Percentiles rank a stretch among this genome's conserved stretches.
These are phyloP conservation scores for Linnemannia elongata DNA, from an alignment of 192 early-diverging fungal species.

Conservation along the genomic window DNA sequence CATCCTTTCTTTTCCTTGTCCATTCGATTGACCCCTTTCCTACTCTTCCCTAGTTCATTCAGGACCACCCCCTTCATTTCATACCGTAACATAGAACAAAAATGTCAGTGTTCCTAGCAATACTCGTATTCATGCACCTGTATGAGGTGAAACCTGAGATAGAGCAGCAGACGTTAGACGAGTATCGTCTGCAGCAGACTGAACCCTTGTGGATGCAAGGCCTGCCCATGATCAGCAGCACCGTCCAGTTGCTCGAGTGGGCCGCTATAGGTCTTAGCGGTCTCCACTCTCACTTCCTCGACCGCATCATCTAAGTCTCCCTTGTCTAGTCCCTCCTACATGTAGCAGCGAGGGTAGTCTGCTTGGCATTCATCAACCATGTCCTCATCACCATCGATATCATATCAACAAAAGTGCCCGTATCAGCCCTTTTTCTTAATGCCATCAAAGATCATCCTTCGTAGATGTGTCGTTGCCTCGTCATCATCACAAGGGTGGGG, in stretches of 20 bases:
- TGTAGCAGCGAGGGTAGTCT: not conserved
- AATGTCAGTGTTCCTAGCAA: conserved; percentile 5
- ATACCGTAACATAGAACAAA: not conserved
- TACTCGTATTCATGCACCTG: conserved; percentile 8
- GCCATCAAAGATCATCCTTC: too few relatives aligned
- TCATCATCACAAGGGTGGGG: too few relatives aligned
- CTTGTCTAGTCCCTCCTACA: not conserved
- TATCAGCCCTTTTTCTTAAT: too few relatives aligned
- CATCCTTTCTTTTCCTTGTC: too few relatives aligned
- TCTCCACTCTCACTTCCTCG: not conserved
- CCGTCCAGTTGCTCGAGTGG: conserved; percentile 12
- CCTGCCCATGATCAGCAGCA: conserved; percentile 9
- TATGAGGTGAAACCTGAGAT: not conserved
- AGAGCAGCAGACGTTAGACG: not conserved
- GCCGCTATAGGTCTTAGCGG: not conserved
- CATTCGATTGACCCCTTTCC: not conserved
- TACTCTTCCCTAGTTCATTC: not conserved
- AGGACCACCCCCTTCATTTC: not conserved
- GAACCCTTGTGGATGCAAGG: not conserved
- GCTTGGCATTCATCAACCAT: too few relatives aligned
- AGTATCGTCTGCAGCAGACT: not conserved
- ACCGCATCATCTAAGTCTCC: not conserved
- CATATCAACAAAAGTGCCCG: too few relatives aligned
- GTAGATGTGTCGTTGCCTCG: too few relatives aligned
- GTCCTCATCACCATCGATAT: too few relatives aligned